phyloP scores from a whole-genome alignment of 129 eudicot species.

The Lonicera japonica region DNA sequence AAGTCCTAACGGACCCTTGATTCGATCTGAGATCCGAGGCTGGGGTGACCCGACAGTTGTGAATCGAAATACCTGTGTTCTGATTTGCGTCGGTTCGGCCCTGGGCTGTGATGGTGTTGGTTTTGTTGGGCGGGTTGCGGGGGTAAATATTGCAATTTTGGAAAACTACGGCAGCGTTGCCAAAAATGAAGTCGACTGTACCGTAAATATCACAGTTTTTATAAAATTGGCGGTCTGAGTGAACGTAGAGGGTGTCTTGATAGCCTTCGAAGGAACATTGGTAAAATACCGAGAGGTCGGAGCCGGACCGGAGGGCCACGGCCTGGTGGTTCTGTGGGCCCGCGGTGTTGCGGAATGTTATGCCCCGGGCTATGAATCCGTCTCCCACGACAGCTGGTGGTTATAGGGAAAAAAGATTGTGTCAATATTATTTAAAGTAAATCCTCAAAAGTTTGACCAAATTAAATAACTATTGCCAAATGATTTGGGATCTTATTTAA shows the following conservation, averaged over 20 bases:
- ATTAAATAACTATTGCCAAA: too few species aligned
- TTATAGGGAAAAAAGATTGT: neutral
- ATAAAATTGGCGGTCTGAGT: slow-evolving; percentile 34
- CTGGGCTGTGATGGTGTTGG: slow-evolving; percentile 50
- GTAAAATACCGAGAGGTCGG: slow-evolving; percentile 59
- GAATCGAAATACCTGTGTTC: slow-evolving; percentile 50
- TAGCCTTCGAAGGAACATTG: slow-evolving; percentile 57
- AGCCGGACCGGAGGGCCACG: slow-evolving; percentile 43
- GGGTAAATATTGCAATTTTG: slow-evolving; percentile 58
- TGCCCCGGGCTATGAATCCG: slow-evolving; percentile 43
- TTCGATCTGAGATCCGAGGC: slow-evolving; percentile 28
- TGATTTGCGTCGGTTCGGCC: slow-evolving; percentile 54
- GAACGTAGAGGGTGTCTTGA: slow-evolving; percentile 55
- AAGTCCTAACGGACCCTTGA: slow-evolving; percentile 29
- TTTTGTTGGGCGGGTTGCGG: slow-evolving; percentile 38
- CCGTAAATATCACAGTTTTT: slow-evolving; percentile 50
- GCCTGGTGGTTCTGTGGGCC: slow-evolving; percentile 54
- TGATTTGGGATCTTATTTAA: too few species aligned
- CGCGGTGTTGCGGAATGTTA: slow-evolving; percentile 44
- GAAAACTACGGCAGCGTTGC: slow-evolving; percentile 40
- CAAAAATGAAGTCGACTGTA: slow-evolving; percentile 52
- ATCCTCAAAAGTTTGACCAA: neutral
- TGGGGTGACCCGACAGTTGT: slow-evolving; percentile 37
- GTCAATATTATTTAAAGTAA: neutral
- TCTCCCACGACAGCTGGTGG: slow-evolving; percentile 40